Evolutionary conservation across 1,284 basidiomycete species (phyloP).

Genomic region (Malassezia japonica): DNA sequence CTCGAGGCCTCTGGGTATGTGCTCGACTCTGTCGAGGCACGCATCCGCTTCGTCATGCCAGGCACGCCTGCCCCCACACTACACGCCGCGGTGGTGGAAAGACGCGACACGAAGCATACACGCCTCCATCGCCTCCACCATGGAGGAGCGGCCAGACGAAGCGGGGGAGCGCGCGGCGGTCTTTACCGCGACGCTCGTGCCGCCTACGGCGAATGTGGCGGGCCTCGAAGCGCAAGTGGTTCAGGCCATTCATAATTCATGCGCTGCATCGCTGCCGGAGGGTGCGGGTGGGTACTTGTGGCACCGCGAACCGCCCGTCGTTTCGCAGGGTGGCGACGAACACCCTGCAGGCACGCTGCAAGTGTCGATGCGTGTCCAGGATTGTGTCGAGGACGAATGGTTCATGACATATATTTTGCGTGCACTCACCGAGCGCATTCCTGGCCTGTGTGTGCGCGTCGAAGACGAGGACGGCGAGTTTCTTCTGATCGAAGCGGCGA

Average conservation of each 20-base stretch:
- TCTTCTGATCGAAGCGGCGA: slow-evolving; percentile 88
- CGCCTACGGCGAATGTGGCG: neutral
- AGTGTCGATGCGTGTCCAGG: slow-evolving; percentile 75
- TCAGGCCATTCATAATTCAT: neutral
- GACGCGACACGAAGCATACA: neutral
- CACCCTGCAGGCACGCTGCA: slow-evolving; percentile 49
- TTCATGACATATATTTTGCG: slow-evolving; percentile 67
- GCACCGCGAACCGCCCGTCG: slow-evolving; percentile 35
- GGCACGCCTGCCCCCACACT: neutral
- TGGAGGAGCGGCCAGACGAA: neutral
- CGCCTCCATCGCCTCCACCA: neutral
- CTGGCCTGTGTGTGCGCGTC: slow-evolving; percentile 44
- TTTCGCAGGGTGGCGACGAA: neutral
- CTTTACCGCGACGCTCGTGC: neutral
- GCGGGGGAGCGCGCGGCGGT: neutral
- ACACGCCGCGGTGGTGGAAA: neutral
- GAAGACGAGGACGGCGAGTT: slow-evolving; percentile 92
- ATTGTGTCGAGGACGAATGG: slow-evolving; percentile 94
- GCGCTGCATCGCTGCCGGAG: neutral
- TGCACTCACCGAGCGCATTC: slow-evolving; percentile 12
- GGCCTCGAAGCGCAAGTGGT: neutral
- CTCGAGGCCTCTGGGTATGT: neutral
- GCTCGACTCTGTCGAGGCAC: neutral
- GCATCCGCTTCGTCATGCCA: neutral
- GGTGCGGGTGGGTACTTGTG: slow-evolving; percentile 31